Evolutionary conservation across 2,329 filamentous ascomycete genomes (phyloP).

Genomic region (Aspergillus felis): DNA sequence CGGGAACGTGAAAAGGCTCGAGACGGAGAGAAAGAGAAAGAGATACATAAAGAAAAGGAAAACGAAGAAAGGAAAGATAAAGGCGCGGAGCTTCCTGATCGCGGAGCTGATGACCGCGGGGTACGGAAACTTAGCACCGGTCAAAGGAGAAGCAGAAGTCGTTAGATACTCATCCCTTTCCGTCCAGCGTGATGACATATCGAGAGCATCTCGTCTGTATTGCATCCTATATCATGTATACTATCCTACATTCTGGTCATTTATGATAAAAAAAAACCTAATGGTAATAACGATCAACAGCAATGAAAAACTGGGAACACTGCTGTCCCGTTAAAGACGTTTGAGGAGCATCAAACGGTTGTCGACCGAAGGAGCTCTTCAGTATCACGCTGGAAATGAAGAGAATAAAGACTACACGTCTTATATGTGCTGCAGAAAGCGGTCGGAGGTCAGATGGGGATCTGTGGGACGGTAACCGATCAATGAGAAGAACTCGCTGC

Average conservation of each 20-base stretch:
- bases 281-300: neutral
- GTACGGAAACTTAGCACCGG: neutral
- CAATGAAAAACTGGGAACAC: neutral
- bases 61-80: constrained; percentile 16
- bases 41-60: constrained; percentile 6
- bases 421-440: neutral
- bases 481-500: neutral
- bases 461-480: neutral
- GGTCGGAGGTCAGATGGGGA: neutral
- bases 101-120: neutral
- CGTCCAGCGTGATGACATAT: neutral
- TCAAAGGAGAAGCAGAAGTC: neutral
- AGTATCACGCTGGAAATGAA: neutral
- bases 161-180: neutral
- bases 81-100: constrained; percentile 15
- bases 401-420: neutral
- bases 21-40: constrained; percentile 14
- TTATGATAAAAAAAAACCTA: constrained; percentile 11
- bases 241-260: constrained; percentile 1
- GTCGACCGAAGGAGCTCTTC: neutral
- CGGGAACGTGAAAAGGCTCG: constrained; percentile 24
- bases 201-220: neutral
- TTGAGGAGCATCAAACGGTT: neutral
- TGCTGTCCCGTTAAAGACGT: neutral
- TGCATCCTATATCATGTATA: neutral